phyloP scores from a whole-genome alignment of 345 rosid genomes.

The Abelmoschus esculentus region DNA sequence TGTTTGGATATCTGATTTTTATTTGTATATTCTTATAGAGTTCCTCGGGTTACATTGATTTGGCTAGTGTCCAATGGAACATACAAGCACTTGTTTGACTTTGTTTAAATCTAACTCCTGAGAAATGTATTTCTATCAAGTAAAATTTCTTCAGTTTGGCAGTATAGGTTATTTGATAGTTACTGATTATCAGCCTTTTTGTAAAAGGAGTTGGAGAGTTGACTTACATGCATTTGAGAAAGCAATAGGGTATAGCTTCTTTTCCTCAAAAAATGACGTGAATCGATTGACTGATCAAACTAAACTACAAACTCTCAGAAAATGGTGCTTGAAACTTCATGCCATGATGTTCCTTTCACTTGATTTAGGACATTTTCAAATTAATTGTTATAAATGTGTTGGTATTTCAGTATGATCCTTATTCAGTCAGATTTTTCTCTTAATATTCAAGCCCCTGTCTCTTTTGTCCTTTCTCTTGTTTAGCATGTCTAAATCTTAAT shows the following conservation, averaged over 20 bases:
- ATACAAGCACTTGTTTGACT: neutral
- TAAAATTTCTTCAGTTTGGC: neutral
- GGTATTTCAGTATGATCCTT: neutral
- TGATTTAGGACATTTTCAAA: neutral
- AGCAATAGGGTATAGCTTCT: neutral
- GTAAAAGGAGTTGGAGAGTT: neutral
- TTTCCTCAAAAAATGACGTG: neutral
- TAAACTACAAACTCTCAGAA: neutral
- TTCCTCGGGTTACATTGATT: neutral
- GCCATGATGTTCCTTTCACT: neutral
- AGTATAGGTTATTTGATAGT: neutral
- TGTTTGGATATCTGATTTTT: neutral
- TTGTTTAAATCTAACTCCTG: neutral
- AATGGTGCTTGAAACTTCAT: neutral
- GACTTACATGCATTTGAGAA: neutral
- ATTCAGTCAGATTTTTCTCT: neutral
- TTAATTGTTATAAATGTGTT: neutral
- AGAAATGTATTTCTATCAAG: neutral
- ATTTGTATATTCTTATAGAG: neutral
- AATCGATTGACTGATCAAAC: neutral
- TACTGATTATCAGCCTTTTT: neutral
- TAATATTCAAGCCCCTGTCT: neutral
- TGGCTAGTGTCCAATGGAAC: neutral
- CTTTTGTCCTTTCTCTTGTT: neutral
- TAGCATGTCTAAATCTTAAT: constrained; percentile 3